Base-by-base conservation (phyloP, 1,284 basidiomycete species). In the Erythrobasidium hasegawianum region DNA sequence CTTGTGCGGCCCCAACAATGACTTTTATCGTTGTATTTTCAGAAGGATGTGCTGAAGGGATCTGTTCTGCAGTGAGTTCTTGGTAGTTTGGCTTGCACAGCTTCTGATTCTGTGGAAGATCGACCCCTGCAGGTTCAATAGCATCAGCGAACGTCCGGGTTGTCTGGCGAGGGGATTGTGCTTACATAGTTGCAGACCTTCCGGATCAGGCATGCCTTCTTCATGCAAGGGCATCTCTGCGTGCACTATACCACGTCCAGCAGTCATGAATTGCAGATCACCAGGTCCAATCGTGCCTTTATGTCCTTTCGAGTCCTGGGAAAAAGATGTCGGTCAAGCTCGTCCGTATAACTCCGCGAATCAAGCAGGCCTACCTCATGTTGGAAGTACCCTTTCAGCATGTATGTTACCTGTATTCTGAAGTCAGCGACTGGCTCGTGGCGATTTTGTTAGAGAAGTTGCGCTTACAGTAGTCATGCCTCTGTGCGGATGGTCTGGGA, bases 241-340 rank as follows among this genome's bases (percentile, higher is more conserved):
- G 66, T 80, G 79, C 56, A 72, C 59, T 33, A 74, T 74, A 1
- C 80, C 81, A 60, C 75, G 73, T 7, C 88, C 89, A 11, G 91
- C 92, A 74, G 85, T 87, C 92, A 96, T 96, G 90, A 91, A 96
- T 75, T 96, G 93, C 1, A 95, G 86, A 64, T 90, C 92, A 8
- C 94, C 93, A 3, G 87, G 79, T 50, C 85, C 84, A 69, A 97
- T 88, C 8, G 69, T 72, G 1, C 73, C 80, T 67, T 84, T 83
- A 77, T 97, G 90, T 1, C 94, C 93, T 2, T 86, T 86, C 29
- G 91, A 95, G 76, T 97, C 95, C 45, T 33, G 33, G 4, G 11
- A 11, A 33, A 33, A 5, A 4, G 33, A 11, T 11, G 11, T 33
- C 33, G 11, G 33, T 5, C 33, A 33, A 5, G 33, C 33, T 33